Percentiles rank a stretch among this genome's conserved stretches.
Evolutionary conservation across 2,329 filamentous ascomycete species (phyloP).

Genomic region (Paracoccidioides lutzii): DNA sequence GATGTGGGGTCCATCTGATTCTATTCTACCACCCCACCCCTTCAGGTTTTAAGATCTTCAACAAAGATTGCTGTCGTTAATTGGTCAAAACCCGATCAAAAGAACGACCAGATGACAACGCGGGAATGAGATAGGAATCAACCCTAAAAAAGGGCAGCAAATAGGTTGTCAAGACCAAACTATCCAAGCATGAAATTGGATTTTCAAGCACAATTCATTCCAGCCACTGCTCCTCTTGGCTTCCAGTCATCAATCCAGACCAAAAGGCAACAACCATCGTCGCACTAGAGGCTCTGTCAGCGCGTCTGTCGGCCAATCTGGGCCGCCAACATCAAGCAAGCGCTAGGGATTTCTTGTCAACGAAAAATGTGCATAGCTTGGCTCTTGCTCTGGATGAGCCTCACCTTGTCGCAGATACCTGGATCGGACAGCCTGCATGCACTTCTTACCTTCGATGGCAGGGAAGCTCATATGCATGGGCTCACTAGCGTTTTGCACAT

Average conservation of each 20-base stretch:
- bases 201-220: neutral
- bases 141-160: neutral
- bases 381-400: neutral
- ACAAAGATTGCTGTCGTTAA: neutral
- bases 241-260: neutral
- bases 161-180: neutral
- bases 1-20: neutral
- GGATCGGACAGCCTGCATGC: neutral
- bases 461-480: neutral
- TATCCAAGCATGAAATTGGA: neutral
- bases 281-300: neutral
- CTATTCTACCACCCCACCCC: neutral
- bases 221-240: neutral
- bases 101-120: neutral
- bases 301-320: slow-evolving; percentile 5
- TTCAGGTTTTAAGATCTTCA: neutral
- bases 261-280: neutral
- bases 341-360: neutral
- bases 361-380: neutral
- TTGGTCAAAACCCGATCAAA: neutral
- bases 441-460: neutral
- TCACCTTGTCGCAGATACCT: neutral
- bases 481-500: neutral
- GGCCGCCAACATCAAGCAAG: neutral
- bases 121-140: neutral